These are phyloP conservation scores for Tetrapyrgos nigripes DNA, from an alignment of 1,284 basidiomycete species.

Conservation along the genomic window DNA sequence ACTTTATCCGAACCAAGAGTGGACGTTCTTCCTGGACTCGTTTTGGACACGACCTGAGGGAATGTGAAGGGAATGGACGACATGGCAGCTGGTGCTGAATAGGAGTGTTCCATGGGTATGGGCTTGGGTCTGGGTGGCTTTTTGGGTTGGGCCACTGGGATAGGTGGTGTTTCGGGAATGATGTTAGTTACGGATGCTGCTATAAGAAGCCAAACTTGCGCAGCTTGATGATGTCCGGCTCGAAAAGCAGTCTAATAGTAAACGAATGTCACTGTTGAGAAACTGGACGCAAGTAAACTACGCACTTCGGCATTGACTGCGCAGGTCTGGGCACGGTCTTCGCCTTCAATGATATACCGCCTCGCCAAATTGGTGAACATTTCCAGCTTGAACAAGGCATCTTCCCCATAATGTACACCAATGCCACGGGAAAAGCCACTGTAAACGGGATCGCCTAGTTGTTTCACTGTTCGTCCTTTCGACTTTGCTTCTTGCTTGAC, in stretches of 20 bases:
- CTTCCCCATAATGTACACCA: constrained; percentile 52
- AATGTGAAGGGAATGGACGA: constrained; percentile 29
- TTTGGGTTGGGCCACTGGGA: constrained; percentile 27
- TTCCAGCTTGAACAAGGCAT: constrained; percentile 48
- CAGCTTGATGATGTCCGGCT: constrained; percentile 65
- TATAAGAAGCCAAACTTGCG: constrained; percentile 75
- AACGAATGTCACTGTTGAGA: background rate
- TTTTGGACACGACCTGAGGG: constrained; percentile 27
- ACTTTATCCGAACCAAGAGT: constrained; percentile 21
- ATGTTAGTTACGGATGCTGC: constrained; percentile 61
- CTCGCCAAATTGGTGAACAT: constrained; percentile 70
- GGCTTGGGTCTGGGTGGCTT: constrained; percentile 18
- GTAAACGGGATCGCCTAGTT: constrained; percentile 56
- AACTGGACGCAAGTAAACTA: constrained; percentile 1
- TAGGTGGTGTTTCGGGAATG: constrained; percentile 38
- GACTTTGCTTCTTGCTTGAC: constrained; percentile 38
- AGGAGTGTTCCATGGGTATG: constrained; percentile 41
- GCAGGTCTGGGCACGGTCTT: constrained; percentile 57
- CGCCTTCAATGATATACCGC: constrained; percentile 69
- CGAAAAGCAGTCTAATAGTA: constrained; percentile 61
- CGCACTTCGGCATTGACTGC: constrained; percentile 64
- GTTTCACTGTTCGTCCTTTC: constrained; percentile 50
- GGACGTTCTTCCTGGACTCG: constrained; percentile 38
- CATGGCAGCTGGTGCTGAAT: constrained; percentile 50
- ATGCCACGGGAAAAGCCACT: constrained; percentile 58